A percentile compares a stretch with the other conserved stretches of the same genome.
Conservation (phyloP, 1,139 yeast genomes). For the Kazachstania sp. region DNA sequence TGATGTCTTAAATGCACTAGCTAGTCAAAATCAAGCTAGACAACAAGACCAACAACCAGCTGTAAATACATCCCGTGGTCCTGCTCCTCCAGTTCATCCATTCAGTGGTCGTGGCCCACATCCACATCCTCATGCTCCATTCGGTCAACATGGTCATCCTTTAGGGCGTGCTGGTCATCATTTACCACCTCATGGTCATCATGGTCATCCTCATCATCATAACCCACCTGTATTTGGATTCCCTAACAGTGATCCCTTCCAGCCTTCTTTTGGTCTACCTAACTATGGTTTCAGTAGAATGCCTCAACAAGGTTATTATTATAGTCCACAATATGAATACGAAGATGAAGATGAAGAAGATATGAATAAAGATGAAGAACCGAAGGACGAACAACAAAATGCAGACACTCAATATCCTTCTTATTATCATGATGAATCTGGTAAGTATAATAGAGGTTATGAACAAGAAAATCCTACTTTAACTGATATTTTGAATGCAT, state of each 20-base stretch:
- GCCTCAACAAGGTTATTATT: conserved; percentile 17
- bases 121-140: not conserved
- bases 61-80: not conserved
- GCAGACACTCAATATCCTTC: conserved; percentile 8
- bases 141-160: not conserved
- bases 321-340: conserved; percentile 18
- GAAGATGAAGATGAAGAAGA: conserved; percentile 15
- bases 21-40: conserved; percentile 14
- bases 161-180: not conserved
- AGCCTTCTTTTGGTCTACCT: conserved; percentile 5
- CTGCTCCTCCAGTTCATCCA: not conserved
- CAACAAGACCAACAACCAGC: conserved; percentile 6
- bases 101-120: not conserved
- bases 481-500: conserved; percentile 15
- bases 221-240: not conserved
- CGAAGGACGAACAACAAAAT: conserved; percentile 9
- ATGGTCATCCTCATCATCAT: conserved; percentile 1
- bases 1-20: conserved; percentile 25
- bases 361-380: conserved; percentile 9
- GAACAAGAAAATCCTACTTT: conserved; percentile 11
- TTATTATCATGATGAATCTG: conserved; percentile 8
- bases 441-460: conserved; percentile 1
- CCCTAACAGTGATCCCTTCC: conserved; percentile 3
- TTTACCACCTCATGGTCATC: not conserved
- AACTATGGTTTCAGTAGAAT: conserved; percentile 12